phyloP scores from a whole-genome alignment of 345 rosid species.

The Salix suchowensis region DNA sequence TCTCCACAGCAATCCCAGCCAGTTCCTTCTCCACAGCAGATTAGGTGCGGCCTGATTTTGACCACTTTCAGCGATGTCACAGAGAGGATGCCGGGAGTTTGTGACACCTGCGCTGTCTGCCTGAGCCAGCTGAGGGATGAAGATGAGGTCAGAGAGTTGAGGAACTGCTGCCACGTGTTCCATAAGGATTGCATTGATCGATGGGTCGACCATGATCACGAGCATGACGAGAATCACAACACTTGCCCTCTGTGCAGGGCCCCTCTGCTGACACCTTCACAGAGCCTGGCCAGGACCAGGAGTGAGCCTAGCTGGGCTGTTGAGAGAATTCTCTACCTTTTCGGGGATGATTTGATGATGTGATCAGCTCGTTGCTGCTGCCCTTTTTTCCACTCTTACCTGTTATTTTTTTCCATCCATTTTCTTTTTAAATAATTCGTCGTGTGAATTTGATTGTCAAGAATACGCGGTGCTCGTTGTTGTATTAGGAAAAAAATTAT shows the following conservation, averaged over 20 bases:
- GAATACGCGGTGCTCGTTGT: background rate
- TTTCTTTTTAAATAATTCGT: background rate
- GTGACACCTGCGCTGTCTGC: conserved; percentile 82
- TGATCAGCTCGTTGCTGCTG: conserved; percentile 10
- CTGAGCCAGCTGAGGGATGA: conserved; percentile 41
- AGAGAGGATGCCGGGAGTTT: conserved; percentile 28
- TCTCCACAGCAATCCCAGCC: background rate
- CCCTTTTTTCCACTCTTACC: background rate
- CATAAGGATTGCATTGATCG: conserved; percentile 81
- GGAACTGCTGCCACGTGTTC: conserved; percentile 89
- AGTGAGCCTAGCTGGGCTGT: conserved; percentile 93
- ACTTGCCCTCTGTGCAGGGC: conserved; percentile 89
- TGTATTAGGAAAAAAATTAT: background rate
- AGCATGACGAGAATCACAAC: conserved; percentile 44
- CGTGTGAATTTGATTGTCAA: background rate
- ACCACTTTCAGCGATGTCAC: conserved; percentile 56
- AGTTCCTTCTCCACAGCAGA: conserved; percentile 38
- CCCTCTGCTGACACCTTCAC: conserved; percentile 56
- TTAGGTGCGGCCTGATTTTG: conserved; percentile 49
- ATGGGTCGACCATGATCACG: conserved; percentile 76
- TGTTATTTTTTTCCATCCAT: background rate
- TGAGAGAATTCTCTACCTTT: conserved; percentile 75
- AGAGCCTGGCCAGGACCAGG: conserved; percentile 34
- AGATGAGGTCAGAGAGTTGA: conserved; percentile 71
- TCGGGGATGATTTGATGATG: conserved; percentile 71